These are phyloP conservation scores for Alternaria triticimaculans DNA, from an alignment of 2,329 filamentous ascomycete species.

Conservation along the genomic window DNA sequence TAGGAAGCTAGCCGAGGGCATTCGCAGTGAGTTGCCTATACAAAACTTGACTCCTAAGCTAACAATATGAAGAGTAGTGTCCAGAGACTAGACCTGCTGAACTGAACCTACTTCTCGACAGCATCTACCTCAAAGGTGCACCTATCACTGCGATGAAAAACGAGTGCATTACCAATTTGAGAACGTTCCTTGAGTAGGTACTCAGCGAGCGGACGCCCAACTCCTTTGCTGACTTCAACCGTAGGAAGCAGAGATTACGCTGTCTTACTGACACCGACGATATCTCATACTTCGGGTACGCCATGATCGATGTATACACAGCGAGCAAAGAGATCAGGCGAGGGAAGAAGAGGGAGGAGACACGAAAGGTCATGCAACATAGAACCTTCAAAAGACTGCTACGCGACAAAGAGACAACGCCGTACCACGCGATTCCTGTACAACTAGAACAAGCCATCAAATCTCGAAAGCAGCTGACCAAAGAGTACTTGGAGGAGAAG, in stretches of 20 bases:
- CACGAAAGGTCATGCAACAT: background rate
- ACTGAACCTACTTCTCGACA: background rate
- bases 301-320: background rate
- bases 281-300: background rate
- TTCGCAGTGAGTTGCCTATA: background rate
- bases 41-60: background rate
- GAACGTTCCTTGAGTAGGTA: background rate
- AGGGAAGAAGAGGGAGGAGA: background rate
- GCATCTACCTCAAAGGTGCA: background rate
- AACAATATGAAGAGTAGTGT: background rate
- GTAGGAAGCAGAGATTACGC: background rate
- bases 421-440: background rate
- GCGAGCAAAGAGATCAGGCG: background rate
- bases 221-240: background rate
- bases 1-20: too few species aligned
- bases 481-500: background rate
- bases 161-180: background rate
- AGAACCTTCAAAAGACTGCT: background rate
- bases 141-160: background rate
- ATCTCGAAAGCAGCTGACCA: background rate
- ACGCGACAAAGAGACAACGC: background rate
- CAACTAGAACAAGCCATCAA: background rate
- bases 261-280: background rate
- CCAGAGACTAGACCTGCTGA: background rate
- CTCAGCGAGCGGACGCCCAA: background rate